Evolutionary conservation across 1,284 basidiomycete species (phyloP).

Genomic region (Cutaneotrichosporon sp.): DNA sequence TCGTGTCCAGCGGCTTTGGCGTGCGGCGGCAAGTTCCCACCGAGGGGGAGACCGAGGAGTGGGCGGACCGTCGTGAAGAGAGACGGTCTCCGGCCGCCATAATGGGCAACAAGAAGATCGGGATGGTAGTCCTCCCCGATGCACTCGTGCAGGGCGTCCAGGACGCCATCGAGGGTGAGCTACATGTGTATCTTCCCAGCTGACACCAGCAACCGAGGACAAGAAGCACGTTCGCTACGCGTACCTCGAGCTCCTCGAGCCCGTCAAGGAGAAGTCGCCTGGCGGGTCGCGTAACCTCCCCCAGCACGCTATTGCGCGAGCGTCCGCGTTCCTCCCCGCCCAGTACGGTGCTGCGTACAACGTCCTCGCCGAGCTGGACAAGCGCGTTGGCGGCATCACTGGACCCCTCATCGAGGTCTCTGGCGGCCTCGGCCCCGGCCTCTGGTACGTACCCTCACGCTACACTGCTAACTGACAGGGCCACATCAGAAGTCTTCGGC

Average conservation of each 20-base stretch:
- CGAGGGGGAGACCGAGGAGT: conserved; percentile 7
- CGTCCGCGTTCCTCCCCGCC: conserved; percentile 55
- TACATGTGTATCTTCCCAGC: background rate
- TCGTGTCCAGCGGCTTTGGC: background rate
- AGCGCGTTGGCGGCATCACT: conserved; percentile 41
- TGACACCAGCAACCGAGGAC: conserved; percentile 21
- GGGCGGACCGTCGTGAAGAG: conserved; percentile 36
- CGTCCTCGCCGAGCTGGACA: conserved; percentile 51
- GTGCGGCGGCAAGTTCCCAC: background rate
- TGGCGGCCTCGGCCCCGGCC: conserved; percentile 52
- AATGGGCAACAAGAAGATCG: conserved; percentile 71
- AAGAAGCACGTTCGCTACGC: conserved; percentile 32
- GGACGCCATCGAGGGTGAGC: conserved; percentile 47
- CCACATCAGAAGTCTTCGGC: conserved; percentile 36
- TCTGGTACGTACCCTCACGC: conserved; percentile 47
- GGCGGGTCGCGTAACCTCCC: conserved; percentile 20
- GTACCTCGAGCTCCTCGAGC: conserved; percentile 29
- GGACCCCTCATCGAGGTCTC: conserved; percentile 51
- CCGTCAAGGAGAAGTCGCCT: conserved; percentile 14
- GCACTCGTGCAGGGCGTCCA: conserved; percentile 59
- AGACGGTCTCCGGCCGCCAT: conserved; percentile 76
- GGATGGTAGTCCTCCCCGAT: conserved; percentile 67
- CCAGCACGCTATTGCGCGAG: conserved; percentile 49
- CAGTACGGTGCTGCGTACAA: conserved; percentile 55
- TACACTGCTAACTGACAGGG: conserved; percentile 23